Conservation (phyloP, 1,139 yeast genomes). For the Nakaseomyces bracarensis region DNA sequence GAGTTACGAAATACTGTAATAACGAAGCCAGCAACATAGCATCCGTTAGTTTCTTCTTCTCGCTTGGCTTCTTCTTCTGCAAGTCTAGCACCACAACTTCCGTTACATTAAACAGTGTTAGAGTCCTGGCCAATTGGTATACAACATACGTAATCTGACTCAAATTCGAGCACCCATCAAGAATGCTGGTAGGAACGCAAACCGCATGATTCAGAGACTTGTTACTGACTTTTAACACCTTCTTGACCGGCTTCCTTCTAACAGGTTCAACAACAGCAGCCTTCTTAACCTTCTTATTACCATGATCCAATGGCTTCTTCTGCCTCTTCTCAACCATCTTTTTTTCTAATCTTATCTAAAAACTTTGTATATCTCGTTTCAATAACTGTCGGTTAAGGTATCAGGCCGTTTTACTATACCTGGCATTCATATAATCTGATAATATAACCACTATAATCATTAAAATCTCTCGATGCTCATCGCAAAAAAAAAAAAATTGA, state of each 20-base stretch:
- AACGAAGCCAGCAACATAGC: slow-evolving; percentile 58
- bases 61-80: slow-evolving; percentile 11
- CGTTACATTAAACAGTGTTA: slow-evolving; percentile 57
- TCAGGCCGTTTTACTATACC: too few species aligned
- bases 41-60: slow-evolving; percentile 28
- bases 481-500: background rate
- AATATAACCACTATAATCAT: background rate
- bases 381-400: too few species aligned
- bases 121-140: slow-evolving; percentile 72
- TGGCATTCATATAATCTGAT: too few species aligned
- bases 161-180: slow-evolving; percentile 52
- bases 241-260: slow-evolving; percentile 9
- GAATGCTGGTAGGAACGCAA: slow-evolving; percentile 59
- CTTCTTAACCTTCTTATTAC: background rate
- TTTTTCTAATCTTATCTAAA: background rate
- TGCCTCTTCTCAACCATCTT: slow-evolving; percentile 5
- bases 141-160: slow-evolving; percentile 67
- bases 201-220: slow-evolving; percentile 37
- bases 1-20: slow-evolving; percentile 77
- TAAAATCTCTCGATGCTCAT: background rate
- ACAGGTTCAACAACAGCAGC: background rate
- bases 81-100: slow-evolving; percentile 66
- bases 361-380: too few species aligned
- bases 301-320: background rate
- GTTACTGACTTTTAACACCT: slow-evolving; percentile 17